phyloP scores from a whole-genome alignment of 192 early-diverging fungal genomes.

The Gaertneriomyces sp. region DNA sequence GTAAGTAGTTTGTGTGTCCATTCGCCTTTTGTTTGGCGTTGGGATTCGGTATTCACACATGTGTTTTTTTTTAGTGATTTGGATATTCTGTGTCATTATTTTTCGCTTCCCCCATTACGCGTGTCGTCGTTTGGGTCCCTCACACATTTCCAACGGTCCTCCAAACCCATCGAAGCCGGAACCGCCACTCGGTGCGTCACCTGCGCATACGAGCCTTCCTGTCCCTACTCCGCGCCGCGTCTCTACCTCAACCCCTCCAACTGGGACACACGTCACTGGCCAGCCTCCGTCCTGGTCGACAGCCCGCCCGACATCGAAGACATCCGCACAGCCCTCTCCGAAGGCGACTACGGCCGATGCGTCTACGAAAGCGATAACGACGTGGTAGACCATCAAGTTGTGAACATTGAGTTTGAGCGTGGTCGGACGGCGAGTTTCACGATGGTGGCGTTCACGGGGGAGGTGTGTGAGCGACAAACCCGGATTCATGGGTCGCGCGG shows the following conservation, averaged over 20 bases:
- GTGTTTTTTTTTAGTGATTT: conserved; percentile 47
- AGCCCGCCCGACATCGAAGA: conserved; percentile 44
- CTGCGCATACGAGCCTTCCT: conserved; percentile 51
- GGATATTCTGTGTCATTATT: conserved; percentile 47
- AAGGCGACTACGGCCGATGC: conserved; percentile 60
- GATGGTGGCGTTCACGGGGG: conserved; percentile 56
- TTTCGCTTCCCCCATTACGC: conserved; percentile 31
- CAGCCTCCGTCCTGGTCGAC: conserved; percentile 48
- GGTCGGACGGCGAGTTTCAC: conserved; percentile 51
- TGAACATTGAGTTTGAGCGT: conserved; percentile 52
- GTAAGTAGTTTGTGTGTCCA: conserved; percentile 12
- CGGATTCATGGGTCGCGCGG: conserved; percentile 54
- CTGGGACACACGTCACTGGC: conserved; percentile 48
- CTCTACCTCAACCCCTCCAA: conserved; percentile 49
- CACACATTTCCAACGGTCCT: conserved; percentile 50
- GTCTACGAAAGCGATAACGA: conserved; percentile 71
- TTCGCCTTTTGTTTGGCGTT: neutral
- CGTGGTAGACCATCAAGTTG: conserved; percentile 66
- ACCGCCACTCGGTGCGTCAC: conserved; percentile 50
- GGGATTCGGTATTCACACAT: neutral
- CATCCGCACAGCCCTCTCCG: conserved; percentile 41
- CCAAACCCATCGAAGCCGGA: conserved; percentile 59
- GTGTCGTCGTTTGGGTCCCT: conserved; percentile 60
- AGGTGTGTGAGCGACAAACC: conserved; percentile 50
- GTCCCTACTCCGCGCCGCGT: conserved; percentile 57